Base-by-base conservation (phyloP, 2,329 filamentous ascomycete species). In the Beauveria rudraprayagi region DNA sequence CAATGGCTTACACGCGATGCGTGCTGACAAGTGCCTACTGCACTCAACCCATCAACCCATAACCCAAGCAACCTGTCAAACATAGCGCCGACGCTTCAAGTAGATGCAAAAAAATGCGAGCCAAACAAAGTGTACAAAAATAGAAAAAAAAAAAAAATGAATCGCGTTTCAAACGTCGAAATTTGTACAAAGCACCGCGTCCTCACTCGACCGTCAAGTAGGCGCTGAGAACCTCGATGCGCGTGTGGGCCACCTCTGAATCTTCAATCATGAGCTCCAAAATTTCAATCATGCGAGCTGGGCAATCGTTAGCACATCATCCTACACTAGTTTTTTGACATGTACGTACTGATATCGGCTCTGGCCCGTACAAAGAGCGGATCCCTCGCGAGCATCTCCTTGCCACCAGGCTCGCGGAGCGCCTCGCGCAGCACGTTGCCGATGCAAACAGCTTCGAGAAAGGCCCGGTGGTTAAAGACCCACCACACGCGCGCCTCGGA, bases 381-480 rank as follows among this genome's bases (percentile, higher is more conserved):
- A 67, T 87, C 84, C 65, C 77, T 79, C 7, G 67, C 68, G 52
- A 81, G 67, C 26, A 75, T 67, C 37, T 83, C 82, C 41, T 72
- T 72, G 2, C 77, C 78, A 0, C 73, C 74, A 10, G 76, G 74
- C 63, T 82, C 78, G 44, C 74, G 76, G 3, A 72, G 69, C 22
- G 78, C 76, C 69, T 86, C 82, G 46, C 78, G 75, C 61, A 88
- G 70, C 26, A 86, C 79, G 63, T 80, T 81, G 24, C 83, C 83
- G 53, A 89, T 89, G 73, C 84, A 90, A 69, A 87, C 71, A 37
- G 87, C 87, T 76, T 92, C 89, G 57, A 92, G 79, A 69, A 92
- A 92, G 0, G 89, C 89, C 1, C 90, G 78, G 70, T 92, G 90
- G 70, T 91, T 90, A 66, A 92, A 91, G 0, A 91, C 88, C 89